Evolutionary conservation across 495 filamentous ascomycete genomes (phyloP).

Genomic region (Aspergillus baeticus): DNA sequence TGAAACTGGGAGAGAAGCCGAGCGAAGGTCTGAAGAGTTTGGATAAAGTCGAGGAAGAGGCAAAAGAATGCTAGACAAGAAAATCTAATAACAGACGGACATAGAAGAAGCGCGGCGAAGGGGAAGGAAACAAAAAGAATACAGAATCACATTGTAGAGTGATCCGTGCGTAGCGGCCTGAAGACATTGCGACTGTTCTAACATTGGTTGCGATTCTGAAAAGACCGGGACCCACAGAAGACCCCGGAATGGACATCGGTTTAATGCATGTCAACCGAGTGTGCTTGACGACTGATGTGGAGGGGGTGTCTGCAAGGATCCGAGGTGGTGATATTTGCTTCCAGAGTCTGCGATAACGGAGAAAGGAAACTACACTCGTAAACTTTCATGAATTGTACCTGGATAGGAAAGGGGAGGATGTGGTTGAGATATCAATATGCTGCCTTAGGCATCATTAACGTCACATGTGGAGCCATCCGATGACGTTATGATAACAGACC

Average conservation of each 20-base stretch:
- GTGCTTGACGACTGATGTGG: neutral
- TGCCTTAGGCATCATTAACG: constrained; percentile 1
- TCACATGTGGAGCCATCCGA: constrained; percentile 2
- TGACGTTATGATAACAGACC: neutral
- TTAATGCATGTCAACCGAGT: neutral
- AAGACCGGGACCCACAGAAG: constrained; percentile 11
- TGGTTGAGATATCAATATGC: neutral
- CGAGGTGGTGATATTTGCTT: neutral
- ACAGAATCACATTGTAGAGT: neutral
- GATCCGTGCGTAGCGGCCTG: neutral
- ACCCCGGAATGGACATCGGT: constrained; percentile 6
- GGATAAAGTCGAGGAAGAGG: neutral
- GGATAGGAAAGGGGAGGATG: neutral
- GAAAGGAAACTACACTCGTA: neutral
- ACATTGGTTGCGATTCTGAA: constrained; percentile 1
- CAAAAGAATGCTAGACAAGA: neutral
- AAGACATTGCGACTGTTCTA: neutral
- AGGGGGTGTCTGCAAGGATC: neutral
- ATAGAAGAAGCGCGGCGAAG: neutral
- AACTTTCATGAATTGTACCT: neutral
- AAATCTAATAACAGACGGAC: neutral
- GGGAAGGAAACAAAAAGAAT: constrained; percentile 1
- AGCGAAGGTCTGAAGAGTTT: neutral
- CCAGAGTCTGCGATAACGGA: neutral
- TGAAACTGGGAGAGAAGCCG: neutral